Base-by-base conservation (phyloP, 163 green algal genomes). In the Scenedesmus sp. region DNA sequence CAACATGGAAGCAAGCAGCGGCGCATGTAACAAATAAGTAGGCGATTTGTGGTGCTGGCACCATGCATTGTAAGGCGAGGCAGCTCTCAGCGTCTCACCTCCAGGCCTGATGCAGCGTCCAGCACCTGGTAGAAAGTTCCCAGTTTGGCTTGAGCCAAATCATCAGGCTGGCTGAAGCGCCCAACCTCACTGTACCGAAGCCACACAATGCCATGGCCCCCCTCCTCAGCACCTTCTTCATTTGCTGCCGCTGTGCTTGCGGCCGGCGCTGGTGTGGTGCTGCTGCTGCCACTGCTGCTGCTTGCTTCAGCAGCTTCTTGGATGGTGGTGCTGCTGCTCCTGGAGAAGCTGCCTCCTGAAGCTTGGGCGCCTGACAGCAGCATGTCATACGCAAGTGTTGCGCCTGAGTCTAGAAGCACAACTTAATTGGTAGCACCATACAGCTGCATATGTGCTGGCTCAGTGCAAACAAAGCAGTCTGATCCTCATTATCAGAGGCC, bases 121-220 rank as follows among this genome's bases (percentile, higher is more conserved):
- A 86, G 55, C 54, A 86, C 82, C 26, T 86, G 82, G 52, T 86
- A 86, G 54, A 86, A 86, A 1, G 82, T 86, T 13, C 82, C 82
- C 2, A 86, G 77, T 34, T 85, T 59, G 12, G 77, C 77, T n/a
- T 85, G 82, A 13, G 16, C 15, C 54, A 60, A 52, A 26, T 86
- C 82, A 13, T 66, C 82, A 12, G 46, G 12, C 82, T 86, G 54
- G 16, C 18, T 86, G 54, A 60, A 86, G 15, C 23, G 82, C 82
- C 82, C 82, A 26, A 86, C 82, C 23, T 66, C 82, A 62, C 82
- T 86, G 82, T 86, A 67, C 8, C 82, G 82, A 7, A 86, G 82
- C 82, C 82, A 86, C 12, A 86, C 57, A 52, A 52, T 52, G 23
- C n/a, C 70, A 81, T 81, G 70, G 23, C 5, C 70, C 18, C 82